phyloP scores from a whole-genome alignment of 2,329 filamentous ascomycete species.

The Ceratocystis colombiana region DNA sequence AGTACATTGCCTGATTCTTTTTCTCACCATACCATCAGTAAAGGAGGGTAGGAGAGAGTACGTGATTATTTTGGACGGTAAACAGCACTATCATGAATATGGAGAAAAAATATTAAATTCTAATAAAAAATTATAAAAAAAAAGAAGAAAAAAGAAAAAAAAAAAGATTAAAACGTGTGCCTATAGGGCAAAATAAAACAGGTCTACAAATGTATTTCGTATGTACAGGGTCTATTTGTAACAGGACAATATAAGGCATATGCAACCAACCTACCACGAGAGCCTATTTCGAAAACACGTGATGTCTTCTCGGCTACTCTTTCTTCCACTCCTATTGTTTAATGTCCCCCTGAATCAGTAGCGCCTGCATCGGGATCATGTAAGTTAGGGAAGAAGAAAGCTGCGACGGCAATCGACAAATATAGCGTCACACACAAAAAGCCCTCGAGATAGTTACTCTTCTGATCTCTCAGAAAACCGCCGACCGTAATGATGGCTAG shows the following conservation, averaged over 20 bases:
- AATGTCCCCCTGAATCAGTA: slow-evolving; percentile 1
- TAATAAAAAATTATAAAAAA: not conserved
- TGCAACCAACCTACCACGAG: not conserved
- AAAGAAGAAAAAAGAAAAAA: not conserved
- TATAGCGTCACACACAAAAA: slow-evolving; percentile 63
- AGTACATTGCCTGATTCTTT: slow-evolving; percentile 53
- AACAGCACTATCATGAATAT: not conserved
- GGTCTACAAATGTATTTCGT: not conserved
- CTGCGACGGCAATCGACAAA: slow-evolving; percentile 49
- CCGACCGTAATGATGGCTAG: slow-evolving; percentile 78
- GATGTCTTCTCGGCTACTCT: not conserved
- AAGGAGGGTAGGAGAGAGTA: not conserved
- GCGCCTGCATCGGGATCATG: not conserved
- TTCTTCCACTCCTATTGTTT: not conserved
- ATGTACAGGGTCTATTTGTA: slow-evolving; percentile 12
- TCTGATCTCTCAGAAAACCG: slow-evolving; percentile 76
- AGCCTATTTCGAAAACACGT: not conserved
- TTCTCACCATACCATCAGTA: not conserved
- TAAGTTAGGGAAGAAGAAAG: slow-evolving; percentile 46
- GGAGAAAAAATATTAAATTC: no score
- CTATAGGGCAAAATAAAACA: no score
- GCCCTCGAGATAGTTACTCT: slow-evolving; percentile 85
- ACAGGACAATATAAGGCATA: slow-evolving; percentile 2
- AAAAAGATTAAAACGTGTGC: not conserved
- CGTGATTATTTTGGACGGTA: not conserved